phyloP scores from a whole-genome alignment of 106 monocot genomes.

The Allium fistulosum region DNA sequence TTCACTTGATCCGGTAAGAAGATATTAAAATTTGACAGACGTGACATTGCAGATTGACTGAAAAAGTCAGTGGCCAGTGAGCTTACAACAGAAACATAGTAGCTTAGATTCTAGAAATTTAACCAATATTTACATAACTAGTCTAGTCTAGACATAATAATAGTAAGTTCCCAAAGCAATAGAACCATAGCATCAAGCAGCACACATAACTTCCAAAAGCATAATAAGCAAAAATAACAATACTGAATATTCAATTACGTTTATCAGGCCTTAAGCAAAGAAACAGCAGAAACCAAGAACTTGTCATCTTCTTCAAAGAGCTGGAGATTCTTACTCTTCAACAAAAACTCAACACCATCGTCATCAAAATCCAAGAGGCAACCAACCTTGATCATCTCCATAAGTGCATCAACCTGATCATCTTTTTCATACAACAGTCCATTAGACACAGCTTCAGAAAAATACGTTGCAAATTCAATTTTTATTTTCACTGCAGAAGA shows the following conservation, averaged over 20 bases:
- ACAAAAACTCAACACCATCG: constrained; percentile 25
- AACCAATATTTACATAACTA: no score
- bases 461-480: constrained; percentile 41
- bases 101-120: no score
- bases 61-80: no score
- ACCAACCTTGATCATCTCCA: constrained; percentile 41
- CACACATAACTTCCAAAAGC: no score
- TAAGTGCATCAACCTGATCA: constrained; percentile 25
- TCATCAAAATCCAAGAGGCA: constrained; percentile 37
- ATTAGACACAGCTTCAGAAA: constrained; percentile 32
- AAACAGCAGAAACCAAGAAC: constrained; percentile 13
- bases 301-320: constrained; percentile 43
- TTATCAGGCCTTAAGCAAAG: not conserved
- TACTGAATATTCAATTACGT: not conserved
- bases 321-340: constrained; percentile 43
- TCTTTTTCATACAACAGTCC: constrained; percentile 31
- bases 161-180: no score
- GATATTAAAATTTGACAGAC: no score
- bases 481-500: constrained; percentile 2
- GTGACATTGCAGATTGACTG: no score
- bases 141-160: no score
- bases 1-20: no score
- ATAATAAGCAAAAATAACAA: no score
- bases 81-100: no score
- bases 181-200: no score